phyloP scores from a whole-genome alignment of 305 asterid genomes.

The Fraxinus latifolia region DNA sequence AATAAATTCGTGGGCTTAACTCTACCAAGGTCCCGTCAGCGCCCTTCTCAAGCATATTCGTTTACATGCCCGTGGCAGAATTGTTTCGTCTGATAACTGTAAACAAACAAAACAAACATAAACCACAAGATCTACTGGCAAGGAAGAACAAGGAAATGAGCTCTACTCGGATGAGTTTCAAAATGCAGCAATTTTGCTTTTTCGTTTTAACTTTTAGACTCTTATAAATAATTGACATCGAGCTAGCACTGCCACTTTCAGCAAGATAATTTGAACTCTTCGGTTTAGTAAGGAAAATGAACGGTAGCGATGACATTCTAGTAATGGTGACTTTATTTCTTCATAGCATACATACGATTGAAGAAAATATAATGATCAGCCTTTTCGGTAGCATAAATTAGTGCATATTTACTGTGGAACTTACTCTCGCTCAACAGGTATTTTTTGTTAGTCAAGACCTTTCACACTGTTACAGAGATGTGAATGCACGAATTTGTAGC shows the following conservation, averaged over 20 bases:
- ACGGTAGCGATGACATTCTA: background rate
- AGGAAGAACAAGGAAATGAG: background rate
- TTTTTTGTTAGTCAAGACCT: background rate
- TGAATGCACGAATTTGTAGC: constrained; percentile 12
- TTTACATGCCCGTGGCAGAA: constrained; percentile 48
- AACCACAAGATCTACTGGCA: background rate
- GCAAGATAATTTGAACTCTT: background rate
- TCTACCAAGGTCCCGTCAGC: constrained; percentile 78
- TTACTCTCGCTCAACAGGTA: background rate
- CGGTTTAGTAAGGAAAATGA: background rate
- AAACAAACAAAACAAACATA: background rate
- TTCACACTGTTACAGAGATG: background rate
- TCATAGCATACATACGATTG: background rate
- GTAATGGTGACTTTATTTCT: background rate
- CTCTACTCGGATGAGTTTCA: background rate
- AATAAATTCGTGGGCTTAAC: background rate
- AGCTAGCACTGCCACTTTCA: background rate
- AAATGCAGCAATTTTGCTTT: background rate
- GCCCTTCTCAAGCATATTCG: constrained; percentile 65
- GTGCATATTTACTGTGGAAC: background rate
- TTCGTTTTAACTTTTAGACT: background rate
- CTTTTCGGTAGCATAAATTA: background rate
- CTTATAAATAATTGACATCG: background rate
- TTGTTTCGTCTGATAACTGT: constrained; percentile 35
- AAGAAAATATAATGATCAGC: background rate